phyloP scores from a whole-genome alignment of 2,329 filamentous ascomycete species.

The Calonectria multiphialidica region DNA sequence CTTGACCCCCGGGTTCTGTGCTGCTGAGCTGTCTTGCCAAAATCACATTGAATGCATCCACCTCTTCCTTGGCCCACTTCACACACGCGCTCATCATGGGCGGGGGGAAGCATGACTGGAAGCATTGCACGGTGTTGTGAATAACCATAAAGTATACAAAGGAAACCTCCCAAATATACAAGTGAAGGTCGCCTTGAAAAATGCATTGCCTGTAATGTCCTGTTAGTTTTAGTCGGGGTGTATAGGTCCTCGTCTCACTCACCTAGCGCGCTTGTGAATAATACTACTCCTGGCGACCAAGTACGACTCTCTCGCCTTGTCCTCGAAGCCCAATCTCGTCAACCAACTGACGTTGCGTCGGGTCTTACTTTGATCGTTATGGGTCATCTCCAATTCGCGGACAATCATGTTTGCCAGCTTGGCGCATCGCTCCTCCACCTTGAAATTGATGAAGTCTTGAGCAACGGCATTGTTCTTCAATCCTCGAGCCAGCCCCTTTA shows the following conservation, averaged over 20 bases:
- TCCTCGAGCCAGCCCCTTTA: conserved; percentile 82
- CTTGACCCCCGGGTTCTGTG: conserved; percentile 79
- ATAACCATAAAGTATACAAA: conserved; percentile 97
- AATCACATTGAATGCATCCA: conserved; percentile 90
- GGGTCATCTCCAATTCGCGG: conserved; percentile 81
- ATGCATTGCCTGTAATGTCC: conserved; percentile 80
- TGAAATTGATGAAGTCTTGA: conserved; percentile 92
- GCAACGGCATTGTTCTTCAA: conserved; percentile 89
- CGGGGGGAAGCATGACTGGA: conserved; percentile 87
- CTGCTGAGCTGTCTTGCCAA: conserved; percentile 88
- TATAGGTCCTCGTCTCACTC: neutral
- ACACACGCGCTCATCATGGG: conserved; percentile 94
- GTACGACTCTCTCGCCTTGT: conserved; percentile 88
- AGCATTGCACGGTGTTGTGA: conserved; percentile 91
- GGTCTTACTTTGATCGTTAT: conserved; percentile 81
- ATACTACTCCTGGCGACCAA: conserved; percentile 82
- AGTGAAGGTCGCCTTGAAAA: conserved; percentile 91
- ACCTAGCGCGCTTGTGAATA: conserved; percentile 88
- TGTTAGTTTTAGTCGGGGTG: conserved; percentile 24
- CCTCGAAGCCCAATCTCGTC: conserved; percentile 88
- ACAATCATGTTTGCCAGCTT: conserved; percentile 83
- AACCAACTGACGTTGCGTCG: conserved; percentile 88
- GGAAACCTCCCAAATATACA: conserved; percentile 95
- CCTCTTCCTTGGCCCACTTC: conserved; percentile 97
- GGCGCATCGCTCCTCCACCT: conserved; percentile 86